Conservation (phyloP, 345 rosid genomes). For the Eucalyptus marginata region DNA sequence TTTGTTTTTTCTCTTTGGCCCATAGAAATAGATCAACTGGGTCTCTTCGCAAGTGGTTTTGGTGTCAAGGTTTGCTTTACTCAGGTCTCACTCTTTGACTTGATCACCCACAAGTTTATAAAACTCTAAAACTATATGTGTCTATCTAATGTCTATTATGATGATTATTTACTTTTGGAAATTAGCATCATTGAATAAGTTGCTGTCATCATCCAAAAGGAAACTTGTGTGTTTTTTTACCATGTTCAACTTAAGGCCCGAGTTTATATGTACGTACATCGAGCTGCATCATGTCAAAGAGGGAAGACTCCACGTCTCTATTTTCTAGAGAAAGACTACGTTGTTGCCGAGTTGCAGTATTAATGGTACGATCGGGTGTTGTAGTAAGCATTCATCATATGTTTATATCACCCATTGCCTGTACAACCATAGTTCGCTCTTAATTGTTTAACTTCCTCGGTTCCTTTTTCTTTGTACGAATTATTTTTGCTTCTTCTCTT, state of each 20-base stretch:
- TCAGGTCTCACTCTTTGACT: no score
- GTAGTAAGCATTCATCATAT: not conserved
- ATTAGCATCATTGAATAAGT: not conserved
- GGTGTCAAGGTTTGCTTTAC: not conserved
- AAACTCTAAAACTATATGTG: not conserved
- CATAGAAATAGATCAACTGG: not conserved
- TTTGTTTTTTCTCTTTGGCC: not conserved
- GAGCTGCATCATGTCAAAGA: not conserved
- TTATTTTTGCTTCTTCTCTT: not conserved
- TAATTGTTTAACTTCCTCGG: not conserved
- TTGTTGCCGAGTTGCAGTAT: not conserved
- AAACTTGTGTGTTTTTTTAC: not conserved
- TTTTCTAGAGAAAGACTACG: not conserved
- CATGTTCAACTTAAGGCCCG: no score
- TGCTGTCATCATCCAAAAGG: not conserved
- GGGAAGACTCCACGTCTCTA: not conserved
- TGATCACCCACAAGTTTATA: no score
- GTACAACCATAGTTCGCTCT: not conserved
- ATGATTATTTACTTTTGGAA: not conserved
- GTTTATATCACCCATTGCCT: not conserved
- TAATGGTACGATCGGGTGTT: accelerated
- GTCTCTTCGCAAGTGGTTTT: not conserved
- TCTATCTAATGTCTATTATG: not conserved
- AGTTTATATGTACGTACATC: not conserved
- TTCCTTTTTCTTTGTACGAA: not conserved